These are phyloP conservation scores for Lathyrus aphaca DNA, from an alignment of 306 rosid genomes.

Conservation along the genomic window DNA sequence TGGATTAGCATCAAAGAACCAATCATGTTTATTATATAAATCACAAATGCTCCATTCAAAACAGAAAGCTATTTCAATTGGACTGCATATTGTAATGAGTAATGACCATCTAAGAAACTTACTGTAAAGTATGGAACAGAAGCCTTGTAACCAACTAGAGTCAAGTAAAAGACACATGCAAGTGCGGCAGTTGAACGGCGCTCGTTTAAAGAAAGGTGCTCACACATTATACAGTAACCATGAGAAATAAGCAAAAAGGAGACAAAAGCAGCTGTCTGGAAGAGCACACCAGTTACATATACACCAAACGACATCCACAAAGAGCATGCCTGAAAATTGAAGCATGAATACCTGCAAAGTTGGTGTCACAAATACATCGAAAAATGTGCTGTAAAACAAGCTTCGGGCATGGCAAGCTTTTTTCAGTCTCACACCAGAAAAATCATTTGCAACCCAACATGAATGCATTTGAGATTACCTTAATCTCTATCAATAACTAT, in stretches of 20 bases:
- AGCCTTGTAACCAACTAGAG: constrained; percentile 94
- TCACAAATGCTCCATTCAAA: neutral
- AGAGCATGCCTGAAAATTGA: constrained; percentile 79
- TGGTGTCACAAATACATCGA: constrained; percentile 27
- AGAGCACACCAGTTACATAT: constrained; percentile 91
- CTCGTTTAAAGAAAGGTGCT: constrained; percentile 80
- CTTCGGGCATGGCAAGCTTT: constrained; percentile 19
- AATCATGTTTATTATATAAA: neutral
- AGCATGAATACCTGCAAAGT: constrained; percentile 90
- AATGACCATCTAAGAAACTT: constrained; percentile 45
- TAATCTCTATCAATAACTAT: constrained; percentile 12
- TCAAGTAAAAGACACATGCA: constrained; percentile 88
- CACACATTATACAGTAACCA: constrained; percentile 96
- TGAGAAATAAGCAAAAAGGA: constrained; percentile 90
- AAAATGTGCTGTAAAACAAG: constrained; percentile 29
- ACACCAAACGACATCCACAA: constrained; percentile 99
- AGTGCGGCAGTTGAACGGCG: constrained; percentile 90
- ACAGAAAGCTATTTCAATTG: constrained; percentile 3
- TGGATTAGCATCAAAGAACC: constrained; percentile 39
- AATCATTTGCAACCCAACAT: constrained; percentile 11
- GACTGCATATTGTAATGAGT: neutral
- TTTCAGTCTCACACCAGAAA: constrained; percentile 17
- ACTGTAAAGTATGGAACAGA: constrained; percentile 89
- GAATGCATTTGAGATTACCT: neutral
- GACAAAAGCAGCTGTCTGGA: constrained; percentile 89